These are phyloP conservation scores for Cubamyces sp. DNA, from an alignment of 768 basidiomycete species.

Conservation along the genomic window DNA sequence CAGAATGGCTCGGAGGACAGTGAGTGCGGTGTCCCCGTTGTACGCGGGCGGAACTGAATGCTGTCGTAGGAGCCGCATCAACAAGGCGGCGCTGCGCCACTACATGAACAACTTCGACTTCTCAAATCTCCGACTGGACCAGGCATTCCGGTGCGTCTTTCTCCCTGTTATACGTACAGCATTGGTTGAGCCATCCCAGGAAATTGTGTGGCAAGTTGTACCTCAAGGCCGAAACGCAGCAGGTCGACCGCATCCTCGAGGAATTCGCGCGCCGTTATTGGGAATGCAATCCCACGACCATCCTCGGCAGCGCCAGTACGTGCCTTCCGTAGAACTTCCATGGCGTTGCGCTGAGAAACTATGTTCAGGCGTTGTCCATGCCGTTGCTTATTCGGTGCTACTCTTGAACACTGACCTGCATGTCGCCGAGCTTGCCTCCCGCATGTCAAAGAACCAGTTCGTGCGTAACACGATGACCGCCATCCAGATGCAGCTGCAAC, in stretches of 20 bases:
- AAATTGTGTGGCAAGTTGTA: conserved; percentile 90
- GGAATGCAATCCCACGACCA: conserved; percentile 80
- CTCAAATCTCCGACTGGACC: conserved; percentile 75
- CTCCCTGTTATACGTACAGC: background rate
- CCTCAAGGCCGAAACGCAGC: conserved; percentile 95
- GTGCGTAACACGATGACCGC: conserved; percentile 89
- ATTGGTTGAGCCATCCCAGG: conserved; percentile 44
- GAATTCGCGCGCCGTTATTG: conserved; percentile 90
- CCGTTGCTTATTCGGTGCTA: conserved; percentile 89
- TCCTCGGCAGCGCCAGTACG: conserved; percentile 89
- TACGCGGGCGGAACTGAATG: conserved; percentile 7
- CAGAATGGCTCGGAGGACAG: conserved; percentile 94
- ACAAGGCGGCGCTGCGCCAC: conserved; percentile 71
- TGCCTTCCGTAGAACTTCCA: conserved; percentile 18
- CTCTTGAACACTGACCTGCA: conserved; percentile 97
- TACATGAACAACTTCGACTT: conserved; percentile 95
- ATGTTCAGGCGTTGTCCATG: conserved; percentile 86
- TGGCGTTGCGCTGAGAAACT: conserved; percentile 10
- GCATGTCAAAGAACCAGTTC: conserved; percentile 94
- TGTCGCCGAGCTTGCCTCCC: conserved; percentile 83
- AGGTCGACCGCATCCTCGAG: conserved; percentile 95
- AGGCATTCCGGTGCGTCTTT: conserved; percentile 80
- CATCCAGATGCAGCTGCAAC: conserved; percentile 77
- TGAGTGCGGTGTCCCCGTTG: conserved; percentile 49
- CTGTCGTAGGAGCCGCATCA: conserved; percentile 65